These are phyloP conservation scores for Vitis rotundifolia DNA, from an alignment of 164 flowering plant genomes.

Conservation along the genomic window DNA sequence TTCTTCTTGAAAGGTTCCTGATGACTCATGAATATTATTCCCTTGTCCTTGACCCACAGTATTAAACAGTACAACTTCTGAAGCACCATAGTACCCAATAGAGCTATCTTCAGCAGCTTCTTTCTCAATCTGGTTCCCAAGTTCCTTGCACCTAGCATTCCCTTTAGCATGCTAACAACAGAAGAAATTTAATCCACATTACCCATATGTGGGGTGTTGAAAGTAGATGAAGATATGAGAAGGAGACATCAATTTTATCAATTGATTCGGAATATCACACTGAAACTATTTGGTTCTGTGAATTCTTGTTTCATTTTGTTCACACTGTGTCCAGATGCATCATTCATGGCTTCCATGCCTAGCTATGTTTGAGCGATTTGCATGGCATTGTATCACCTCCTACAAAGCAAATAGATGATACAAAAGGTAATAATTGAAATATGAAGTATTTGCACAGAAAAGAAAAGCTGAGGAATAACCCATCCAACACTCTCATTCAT, in stretches of 20 bases:
- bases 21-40: conserved; percentile 24
- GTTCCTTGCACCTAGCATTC: conserved; percentile 64
- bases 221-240: conserved; percentile 58
- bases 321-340: conserved; percentile 28
- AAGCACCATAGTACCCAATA: conserved; percentile 35
- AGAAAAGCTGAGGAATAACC: no score
- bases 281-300: conserved; percentile 30
- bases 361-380: conserved; percentile 50
- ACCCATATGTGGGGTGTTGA: conserved; percentile 35
- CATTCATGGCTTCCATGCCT: conserved; percentile 40
- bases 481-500: no score
- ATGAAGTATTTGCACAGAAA: not conserved
- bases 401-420: conserved; percentile 14
- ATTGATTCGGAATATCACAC: conserved; percentile 39
- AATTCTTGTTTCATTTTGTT: conserved; percentile 39
- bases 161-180: conserved; percentile 77
- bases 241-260: conserved; percentile 49
- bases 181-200: conserved; percentile 68
- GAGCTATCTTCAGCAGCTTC: conserved; percentile 40
- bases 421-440: not conserved
- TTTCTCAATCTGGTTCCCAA: conserved; percentile 34
- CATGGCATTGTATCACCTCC: conserved; percentile 74
- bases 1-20: conserved; percentile 26
- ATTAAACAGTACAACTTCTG: conserved; percentile 24
- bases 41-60: conserved; percentile 27